phyloP scores from a whole-genome alignment of 768 basidiomycete genomes.

The Rhodosporidiobolus odoratus region DNA sequence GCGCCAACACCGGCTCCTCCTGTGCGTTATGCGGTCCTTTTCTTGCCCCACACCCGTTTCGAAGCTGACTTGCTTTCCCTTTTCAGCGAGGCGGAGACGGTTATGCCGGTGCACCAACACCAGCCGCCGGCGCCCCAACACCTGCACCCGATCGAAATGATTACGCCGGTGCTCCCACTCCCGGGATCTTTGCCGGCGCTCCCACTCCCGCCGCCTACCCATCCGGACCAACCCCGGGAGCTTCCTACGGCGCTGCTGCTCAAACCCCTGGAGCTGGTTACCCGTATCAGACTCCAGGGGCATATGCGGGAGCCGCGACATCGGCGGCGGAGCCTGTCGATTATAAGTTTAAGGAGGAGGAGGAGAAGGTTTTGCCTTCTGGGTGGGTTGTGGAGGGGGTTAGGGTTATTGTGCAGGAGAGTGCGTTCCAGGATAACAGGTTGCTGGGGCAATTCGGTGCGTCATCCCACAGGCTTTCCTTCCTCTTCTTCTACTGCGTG shows the following conservation, averaged over 20 bases:
- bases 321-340: slow-evolving; percentile 33
- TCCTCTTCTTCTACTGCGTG: background rate
- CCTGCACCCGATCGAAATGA: slow-evolving; percentile 33
- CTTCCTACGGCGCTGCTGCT: slow-evolving; percentile 25
- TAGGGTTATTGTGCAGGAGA: slow-evolving; percentile 11
- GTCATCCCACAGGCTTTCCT: background rate
- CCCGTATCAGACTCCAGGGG: slow-evolving; percentile 30
- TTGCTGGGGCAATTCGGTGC: slow-evolving; percentile 26
- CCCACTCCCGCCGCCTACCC: slow-evolving; percentile 49
- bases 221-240: slow-evolving; percentile 47
- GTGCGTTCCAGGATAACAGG: slow-evolving; percentile 21
- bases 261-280: slow-evolving; percentile 22
- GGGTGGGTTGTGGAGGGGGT: slow-evolving; percentile 20
- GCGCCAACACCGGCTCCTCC: slow-evolving; percentile 28
- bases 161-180: slow-evolving; percentile 48
- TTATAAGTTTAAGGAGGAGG: slow-evolving; percentile 3
- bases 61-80: background rate
- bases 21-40: background rate
- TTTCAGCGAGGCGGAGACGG: slow-evolving; percentile 27
- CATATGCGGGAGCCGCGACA: slow-evolving; percentile 31
- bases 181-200: slow-evolving; percentile 46
- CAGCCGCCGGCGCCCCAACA: slow-evolving; percentile 41
- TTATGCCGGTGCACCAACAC: slow-evolving; percentile 43
- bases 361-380: slow-evolving; percentile 1
- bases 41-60: too few species aligned